phyloP scores from a whole-genome alignment of 192 early-diverging fungal genomes.

The Mortierella hygrophila region DNA sequence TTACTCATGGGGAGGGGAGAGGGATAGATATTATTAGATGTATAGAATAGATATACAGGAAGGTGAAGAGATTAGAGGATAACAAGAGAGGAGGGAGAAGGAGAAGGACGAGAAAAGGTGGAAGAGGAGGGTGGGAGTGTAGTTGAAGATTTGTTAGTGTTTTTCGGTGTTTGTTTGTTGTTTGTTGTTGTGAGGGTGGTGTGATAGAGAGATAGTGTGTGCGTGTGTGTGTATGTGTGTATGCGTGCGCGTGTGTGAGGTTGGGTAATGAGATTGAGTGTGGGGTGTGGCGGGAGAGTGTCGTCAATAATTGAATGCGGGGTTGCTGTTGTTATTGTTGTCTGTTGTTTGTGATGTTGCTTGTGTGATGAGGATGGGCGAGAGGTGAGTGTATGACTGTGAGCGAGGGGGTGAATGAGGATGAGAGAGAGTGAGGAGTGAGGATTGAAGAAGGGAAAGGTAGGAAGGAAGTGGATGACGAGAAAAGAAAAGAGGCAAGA shows the following conservation, averaged over 20 bases:
- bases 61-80: neutral
- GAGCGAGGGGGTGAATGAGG: neutral
- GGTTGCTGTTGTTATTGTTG: neutral
- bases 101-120: neutral
- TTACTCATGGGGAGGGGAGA: conserved; percentile 22
- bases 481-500: neutral
- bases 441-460: neutral
- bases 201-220: conserved; percentile 9
- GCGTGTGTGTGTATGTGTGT: conserved; percentile 1
- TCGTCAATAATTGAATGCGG: conserved; percentile 11
- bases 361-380: neutral
- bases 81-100: neutral
- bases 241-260: neutral
- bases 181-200: neutral
- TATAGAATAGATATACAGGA: neutral
- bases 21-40: neutral
- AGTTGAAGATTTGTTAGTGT: conserved; percentile 1
- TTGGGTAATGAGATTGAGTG: neutral
- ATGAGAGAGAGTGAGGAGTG: neutral
- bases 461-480: neutral
- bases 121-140: neutral
- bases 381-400: neutral
- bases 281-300: conserved; percentile 4
- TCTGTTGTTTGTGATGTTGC: neutral
- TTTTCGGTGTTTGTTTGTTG: neutral